Base-by-base conservation (phyloP, 176 grass and related monocot species). In the Oropetium thomaeum region DNA sequence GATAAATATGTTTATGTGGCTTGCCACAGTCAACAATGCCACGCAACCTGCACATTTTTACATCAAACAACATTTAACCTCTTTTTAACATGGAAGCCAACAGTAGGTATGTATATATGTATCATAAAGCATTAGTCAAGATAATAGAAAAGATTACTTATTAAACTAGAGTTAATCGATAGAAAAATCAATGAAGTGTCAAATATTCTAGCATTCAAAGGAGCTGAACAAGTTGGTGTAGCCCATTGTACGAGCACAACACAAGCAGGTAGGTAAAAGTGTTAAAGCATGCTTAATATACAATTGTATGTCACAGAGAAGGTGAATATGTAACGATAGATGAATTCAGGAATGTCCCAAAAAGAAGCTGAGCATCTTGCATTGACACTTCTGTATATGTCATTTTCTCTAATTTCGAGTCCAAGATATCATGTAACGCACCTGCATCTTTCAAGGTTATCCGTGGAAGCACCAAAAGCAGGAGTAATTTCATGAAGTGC, bases 381-480 rank as follows among this genome's bases (percentile, higher is more conserved):
- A 51, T 85, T 73, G 11, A 67, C 43, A 74, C 59, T 31, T 60
- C 30, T 32, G 42, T 25, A 16, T 8, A 73, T 26, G 39, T 44
- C 10, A 83, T 30, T 73, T 73, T 78, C n/a, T 39, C 4, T 37
- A 68, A 67, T 68, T 52, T 69, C 73, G 60, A 60, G 15, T 41
- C 29, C 27, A 40, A 53, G 13, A 67, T 54, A 77, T 87, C 12
- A 82, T 29, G 72, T 7, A 39, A 42, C 37, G 63, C 62, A 99
- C 96, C 96, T 94, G 96, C 96, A 99, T 88, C 96, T 88, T 91
- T 95, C 96, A 20, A 99, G 96, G 65, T 95, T 73, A 74, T 88
- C 96, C 13, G 91, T 92, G 3, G 96, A 99, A 43, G 91, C 96
- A 74, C 91, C 96, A 92, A 99, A 95, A 23, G 91, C 96, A 16